phyloP scores from a whole-genome alignment of 2,329 filamentous ascomycete genomes.

The Westerdykella sp. region DNA sequence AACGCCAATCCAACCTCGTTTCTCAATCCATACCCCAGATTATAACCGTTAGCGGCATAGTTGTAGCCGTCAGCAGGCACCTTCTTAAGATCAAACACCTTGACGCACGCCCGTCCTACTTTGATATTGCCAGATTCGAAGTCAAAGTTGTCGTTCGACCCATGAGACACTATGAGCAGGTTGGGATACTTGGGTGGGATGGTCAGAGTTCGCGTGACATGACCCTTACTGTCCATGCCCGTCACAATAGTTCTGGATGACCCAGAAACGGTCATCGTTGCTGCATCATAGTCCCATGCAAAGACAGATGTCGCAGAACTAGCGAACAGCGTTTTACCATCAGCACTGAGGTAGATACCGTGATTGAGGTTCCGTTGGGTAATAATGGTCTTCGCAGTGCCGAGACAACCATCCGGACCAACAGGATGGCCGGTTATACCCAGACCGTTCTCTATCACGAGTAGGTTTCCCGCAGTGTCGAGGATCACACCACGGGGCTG shows the following conservation, averaged over 20 bases:
- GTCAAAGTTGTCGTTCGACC: slow-evolving; percentile 59
- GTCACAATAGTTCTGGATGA: slow-evolving; percentile 14
- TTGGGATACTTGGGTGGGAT: slow-evolving; percentile 31
- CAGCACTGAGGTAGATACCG: slow-evolving; percentile 20
- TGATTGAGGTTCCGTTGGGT: slow-evolving; percentile 25
- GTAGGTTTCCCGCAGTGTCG: slow-evolving; percentile 37
- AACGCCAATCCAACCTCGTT: slow-evolving; percentile 64
- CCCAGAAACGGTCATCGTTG: slow-evolving; percentile 26
- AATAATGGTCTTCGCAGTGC: slow-evolving; percentile 15
- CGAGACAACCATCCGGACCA: slow-evolving; percentile 29
- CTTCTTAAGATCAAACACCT: slow-evolving; percentile 48
- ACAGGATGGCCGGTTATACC: slow-evolving; percentile 38
- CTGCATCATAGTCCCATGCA: slow-evolving; percentile 22
- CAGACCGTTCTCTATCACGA: slow-evolving; percentile 36
- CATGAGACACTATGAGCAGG: slow-evolving; percentile 58
- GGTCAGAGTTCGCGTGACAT: slow-evolving; percentile 21
- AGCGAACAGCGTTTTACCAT: slow-evolving; percentile 27
- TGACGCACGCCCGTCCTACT: slow-evolving; percentile 58
- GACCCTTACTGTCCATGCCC: slow-evolving; percentile 23
- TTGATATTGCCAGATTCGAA: slow-evolving; percentile 42
- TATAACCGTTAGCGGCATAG: slow-evolving; percentile 46
- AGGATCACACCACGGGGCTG: slow-evolving; percentile 37
- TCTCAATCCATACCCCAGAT: slow-evolving; percentile 59
- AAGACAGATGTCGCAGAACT: slow-evolving; percentile 23
- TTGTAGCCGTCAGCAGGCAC: slow-evolving; percentile 22